These are phyloP conservation scores for Silene conica DNA, from an alignment of 148 eudicot species.

Conservation along the genomic window DNA sequence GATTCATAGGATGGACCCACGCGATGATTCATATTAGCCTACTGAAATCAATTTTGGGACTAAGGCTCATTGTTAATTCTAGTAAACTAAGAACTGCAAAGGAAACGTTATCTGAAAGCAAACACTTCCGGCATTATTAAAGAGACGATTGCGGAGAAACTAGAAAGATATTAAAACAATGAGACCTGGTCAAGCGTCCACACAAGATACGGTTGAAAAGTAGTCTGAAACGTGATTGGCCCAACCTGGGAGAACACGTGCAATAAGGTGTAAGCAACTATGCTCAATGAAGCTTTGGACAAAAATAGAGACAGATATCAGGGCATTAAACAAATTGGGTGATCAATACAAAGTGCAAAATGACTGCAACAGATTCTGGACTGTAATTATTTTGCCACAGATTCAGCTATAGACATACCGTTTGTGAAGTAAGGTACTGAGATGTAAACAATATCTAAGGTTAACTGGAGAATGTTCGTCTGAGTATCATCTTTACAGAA, in stretches of 20 bases:
- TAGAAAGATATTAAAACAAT: not conserved
- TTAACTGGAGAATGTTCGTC: not conserved
- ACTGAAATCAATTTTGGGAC: not conserved
- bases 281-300: not conserved
- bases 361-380: too few species aligned
- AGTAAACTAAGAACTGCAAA: not conserved
- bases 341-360: not conserved
- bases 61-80: not conserved
- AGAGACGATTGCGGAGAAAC: not conserved
- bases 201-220: conserved; percentile 80
- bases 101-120: not conserved
- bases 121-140: not conserved
- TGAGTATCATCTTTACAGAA: not conserved
- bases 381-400: not conserved
- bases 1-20: not conserved
- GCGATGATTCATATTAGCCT: not conserved
- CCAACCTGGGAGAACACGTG: conserved; percentile 55
- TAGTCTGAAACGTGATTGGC: conserved; percentile 67
- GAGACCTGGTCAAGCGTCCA: conserved; percentile 91
- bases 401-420: not conserved
- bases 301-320: not conserved
- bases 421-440: not conserved
- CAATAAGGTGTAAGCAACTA: not conserved
- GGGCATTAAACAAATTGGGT: not conserved
- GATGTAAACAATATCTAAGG: not conserved